Evolutionary conservation across 2,329 filamentous ascomycete species (phyloP).

Genomic region (Sporothrix pallida): DNA sequence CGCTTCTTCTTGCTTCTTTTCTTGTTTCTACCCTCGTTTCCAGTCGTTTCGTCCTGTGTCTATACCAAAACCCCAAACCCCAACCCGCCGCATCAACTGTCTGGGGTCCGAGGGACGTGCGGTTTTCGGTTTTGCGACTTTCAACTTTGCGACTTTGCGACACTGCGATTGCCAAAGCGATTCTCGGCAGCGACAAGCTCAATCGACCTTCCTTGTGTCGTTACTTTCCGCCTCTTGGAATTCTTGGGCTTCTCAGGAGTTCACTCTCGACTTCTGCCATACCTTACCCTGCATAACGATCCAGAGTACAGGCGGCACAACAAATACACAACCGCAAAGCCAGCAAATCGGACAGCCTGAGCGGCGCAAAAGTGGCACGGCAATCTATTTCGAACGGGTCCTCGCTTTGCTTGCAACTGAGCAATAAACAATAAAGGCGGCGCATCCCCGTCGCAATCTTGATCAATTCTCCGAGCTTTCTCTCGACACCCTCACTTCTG

Average conservation of each 20-base stretch:
- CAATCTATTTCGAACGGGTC: constrained; percentile 1
- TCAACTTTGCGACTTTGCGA: background rate
- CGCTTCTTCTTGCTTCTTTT: too few species aligned
- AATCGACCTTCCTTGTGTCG: background rate
- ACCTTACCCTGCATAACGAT: background rate
- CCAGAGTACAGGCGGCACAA: background rate
- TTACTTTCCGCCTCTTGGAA: background rate
- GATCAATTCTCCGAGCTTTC: background rate
- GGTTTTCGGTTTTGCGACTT: background rate
- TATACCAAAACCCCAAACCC: too few species aligned
- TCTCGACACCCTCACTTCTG: background rate
- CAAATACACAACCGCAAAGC: background rate
- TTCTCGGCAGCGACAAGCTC: too few species aligned
- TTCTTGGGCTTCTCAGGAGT: background rate
- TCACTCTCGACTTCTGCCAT: background rate
- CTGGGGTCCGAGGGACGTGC: constrained; percentile 1
- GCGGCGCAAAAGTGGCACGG: background rate
- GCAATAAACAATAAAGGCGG: background rate
- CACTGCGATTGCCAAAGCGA: too few species aligned
- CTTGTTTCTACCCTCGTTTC: too few species aligned
- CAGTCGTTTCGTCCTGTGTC: too few species aligned
- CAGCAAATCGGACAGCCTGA: background rate
- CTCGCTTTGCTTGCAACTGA: background rate
- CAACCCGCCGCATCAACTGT: background rate
- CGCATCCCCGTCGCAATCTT: background rate